phyloP scores from a whole-genome alignment of 108 stramenopile species.

The Nitzschia sp. region DNA sequence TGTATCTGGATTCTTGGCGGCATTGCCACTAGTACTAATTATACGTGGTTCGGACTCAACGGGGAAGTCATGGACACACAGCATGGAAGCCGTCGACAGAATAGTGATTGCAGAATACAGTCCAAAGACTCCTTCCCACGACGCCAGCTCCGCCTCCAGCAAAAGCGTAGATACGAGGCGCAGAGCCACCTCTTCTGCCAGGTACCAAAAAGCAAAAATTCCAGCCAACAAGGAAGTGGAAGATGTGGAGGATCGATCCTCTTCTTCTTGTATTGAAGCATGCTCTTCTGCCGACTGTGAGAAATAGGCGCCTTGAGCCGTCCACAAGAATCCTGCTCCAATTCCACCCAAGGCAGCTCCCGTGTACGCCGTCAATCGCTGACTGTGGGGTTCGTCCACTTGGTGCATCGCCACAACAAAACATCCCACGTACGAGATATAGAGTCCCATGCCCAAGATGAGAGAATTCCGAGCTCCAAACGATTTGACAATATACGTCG shows the following conservation, averaged over 20 bases:
- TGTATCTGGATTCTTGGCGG: neutral
- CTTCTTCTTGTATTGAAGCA: conserved; percentile 36
- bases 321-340: conserved; percentile 81
- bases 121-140: conserved; percentile 68
- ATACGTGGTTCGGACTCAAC: neutral
- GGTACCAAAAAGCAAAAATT: conserved; percentile 77
- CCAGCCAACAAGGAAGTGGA: conserved; percentile 63
- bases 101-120: conserved; percentile 59
- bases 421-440: conserved; percentile 65
- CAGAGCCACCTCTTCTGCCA: conserved; percentile 65
- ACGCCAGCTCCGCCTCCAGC: conserved; percentile 35
- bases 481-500: conserved; percentile 58
- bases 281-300: conserved; percentile 53
- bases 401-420: conserved; percentile 50
- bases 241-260: conserved; percentile 15
- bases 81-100: conserved; percentile 45
- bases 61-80: conserved; percentile 38
- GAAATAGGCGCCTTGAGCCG: conserved; percentile 82
- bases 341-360: conserved; percentile 76
- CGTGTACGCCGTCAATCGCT: conserved; percentile 31
- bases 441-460: conserved; percentile 65
- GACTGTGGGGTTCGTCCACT: neutral
- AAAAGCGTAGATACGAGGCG: conserved; percentile 63
- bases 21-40: too few relatives aligned
- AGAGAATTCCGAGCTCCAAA: conserved; percentile 59